Evolutionary conservation across 257 asterid species (phyloP), one percentile per base, ranked within the genome.

Genomic region (Solanum virginianum): DNA sequence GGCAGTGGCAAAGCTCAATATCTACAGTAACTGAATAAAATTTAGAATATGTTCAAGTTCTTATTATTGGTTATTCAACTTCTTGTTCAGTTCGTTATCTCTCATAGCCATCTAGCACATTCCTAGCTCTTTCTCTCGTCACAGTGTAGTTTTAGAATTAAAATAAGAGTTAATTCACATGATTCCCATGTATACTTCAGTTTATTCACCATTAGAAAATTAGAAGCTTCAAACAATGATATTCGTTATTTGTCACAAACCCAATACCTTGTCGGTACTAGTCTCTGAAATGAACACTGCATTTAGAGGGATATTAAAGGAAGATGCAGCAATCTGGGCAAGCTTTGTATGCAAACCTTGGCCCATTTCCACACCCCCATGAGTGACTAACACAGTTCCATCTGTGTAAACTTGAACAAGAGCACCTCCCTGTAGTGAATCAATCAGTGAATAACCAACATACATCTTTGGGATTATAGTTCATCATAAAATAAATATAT

Each of bases 291-390:
- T 94, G 88, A 95, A 96, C 39, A 96, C 95, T 41, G 98, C 92
- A 89, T 88, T 94, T 70, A 96, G 95, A 41, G 99, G 98, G 89
- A 96, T 93, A 87, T 91, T 51, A 85, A 96, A 95, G 82, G 92
- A 90, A 75, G 99, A 92, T 16, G 99, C 98, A 87, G 99, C 98
- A 81, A 96, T 88, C 89, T 96, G 99, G 63, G 98, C 98, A 81
- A 96, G 91, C 91, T 96, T 96, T 68, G 99, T 96, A 88, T 96
- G 98, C 93, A 96, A 90, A 86, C 99, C 98, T 86, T 96, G 99
- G 75, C 99, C 99, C 99, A 96, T 96, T 90, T 96, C 99, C 49
- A 96, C 98, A 74, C 99, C 99, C 12, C 99, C 99, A 68, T 96
- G 99, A 49, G 98, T 96, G 59, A 96, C 98, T 86, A 96, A 88